Evolutionary conservation across 768 basidiomycete genomes (phyloP).

Genomic region (Hericium coralloides): DNA sequence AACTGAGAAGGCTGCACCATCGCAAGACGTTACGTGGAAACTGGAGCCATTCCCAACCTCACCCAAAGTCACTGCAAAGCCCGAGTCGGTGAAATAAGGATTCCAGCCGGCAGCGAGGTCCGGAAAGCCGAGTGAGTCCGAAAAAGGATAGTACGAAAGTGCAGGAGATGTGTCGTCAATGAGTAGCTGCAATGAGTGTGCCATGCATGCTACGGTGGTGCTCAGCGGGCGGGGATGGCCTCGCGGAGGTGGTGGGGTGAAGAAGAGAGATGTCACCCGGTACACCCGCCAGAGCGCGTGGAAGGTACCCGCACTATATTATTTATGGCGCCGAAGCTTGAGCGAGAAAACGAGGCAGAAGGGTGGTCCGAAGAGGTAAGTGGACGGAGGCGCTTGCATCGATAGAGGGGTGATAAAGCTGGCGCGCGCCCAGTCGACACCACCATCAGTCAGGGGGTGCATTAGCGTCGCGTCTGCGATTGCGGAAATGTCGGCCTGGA

Average conservation of each 20-base stretch:
- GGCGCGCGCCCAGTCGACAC: neutral
- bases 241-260: neutral
- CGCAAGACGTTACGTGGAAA: constrained; percentile 49
- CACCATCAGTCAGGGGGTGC: neutral
- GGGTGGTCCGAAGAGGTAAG: neutral
- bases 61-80: constrained; percentile 34
- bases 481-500: neutral
- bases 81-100: constrained; percentile 45
- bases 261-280: neutral
- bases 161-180: constrained; percentile 63
- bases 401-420: neutral
- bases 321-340: neutral
- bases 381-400: neutral
- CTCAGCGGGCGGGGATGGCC: neutral
- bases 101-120: constrained; percentile 58
- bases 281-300: neutral
- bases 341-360: neutral
- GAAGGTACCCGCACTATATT: neutral
- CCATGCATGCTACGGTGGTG: constrained; percentile 25
- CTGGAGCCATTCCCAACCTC: constrained; percentile 46
- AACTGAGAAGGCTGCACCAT: constrained; percentile 49
- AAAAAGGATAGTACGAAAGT: constrained; percentile 51
- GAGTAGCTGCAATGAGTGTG: constrained; percentile 28
- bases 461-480: neutral
- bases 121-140: constrained; percentile 39